A percentile compares a stretch with the other conserved stretches of the same genome.
Evolutionary conservation across 805 yeast species (phyloP).

Genomic region (Starmerella scarabaei): DNA sequence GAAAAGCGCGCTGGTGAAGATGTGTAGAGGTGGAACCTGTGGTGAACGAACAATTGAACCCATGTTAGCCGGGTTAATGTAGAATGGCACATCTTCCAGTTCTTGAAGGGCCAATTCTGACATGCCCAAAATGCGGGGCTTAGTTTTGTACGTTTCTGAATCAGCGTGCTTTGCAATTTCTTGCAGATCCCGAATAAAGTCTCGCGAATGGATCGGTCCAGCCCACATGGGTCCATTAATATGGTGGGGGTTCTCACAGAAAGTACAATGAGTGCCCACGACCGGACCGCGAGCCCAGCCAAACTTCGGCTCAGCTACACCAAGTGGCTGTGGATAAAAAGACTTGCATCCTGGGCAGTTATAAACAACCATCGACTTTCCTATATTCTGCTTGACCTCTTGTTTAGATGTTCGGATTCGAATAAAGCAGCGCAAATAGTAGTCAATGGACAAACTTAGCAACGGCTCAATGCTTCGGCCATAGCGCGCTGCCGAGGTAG

Average conservation of each 20-base stretch:
- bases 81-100: slow-evolving; percentile 52
- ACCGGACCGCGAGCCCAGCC: slow-evolving; percentile 56
- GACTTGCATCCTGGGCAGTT: slow-evolving; percentile 84
- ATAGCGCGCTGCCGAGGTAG: slow-evolving; percentile 77
- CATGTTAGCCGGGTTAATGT: slow-evolving; percentile 65
- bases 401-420: slow-evolving; percentile 66
- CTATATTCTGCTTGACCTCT: slow-evolving; percentile 64
- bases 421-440: slow-evolving; percentile 77
- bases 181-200: slow-evolving; percentile 53
- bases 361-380: slow-evolving; percentile 63
- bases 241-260: slow-evolving; percentile 59
- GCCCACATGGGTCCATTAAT: slow-evolving; percentile 97
- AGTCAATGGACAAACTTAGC: slow-evolving; percentile 75
- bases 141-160: slow-evolving; percentile 56
- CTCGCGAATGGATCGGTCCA: slow-evolving; percentile 56
- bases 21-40: slow-evolving; percentile 61
- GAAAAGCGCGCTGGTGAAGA: slow-evolving; percentile 65
- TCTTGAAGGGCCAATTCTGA: slow-evolving; percentile 69
- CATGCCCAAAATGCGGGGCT: slow-evolving; percentile 84
- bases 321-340: slow-evolving; percentile 57
- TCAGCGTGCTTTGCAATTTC: slow-evolving; percentile 40
- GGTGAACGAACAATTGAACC: slow-evolving; percentile 68
- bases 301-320: slow-evolving; percentile 43
- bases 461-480: slow-evolving; percentile 80
- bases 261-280: slow-evolving; percentile 47